A percentile compares a stretch with the other conserved stretches of the same genome.
Conservation (phyloP, 106 monocot species). For the Allium cepa region DNA sequence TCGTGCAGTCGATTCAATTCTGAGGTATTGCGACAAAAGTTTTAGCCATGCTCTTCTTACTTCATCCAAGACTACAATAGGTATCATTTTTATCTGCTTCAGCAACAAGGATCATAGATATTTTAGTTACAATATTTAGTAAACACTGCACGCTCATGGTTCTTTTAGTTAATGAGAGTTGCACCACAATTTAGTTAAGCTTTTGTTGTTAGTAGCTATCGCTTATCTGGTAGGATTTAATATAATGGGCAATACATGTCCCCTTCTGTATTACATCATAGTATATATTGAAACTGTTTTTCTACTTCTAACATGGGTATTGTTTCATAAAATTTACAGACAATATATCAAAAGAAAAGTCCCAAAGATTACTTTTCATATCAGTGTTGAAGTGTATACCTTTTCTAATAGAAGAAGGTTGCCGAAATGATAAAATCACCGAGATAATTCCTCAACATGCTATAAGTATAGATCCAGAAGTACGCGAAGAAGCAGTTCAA, state of each 20-base stretch:
- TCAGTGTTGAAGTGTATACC: constrained; percentile 98
- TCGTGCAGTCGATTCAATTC: constrained; percentile 82
- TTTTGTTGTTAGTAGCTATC: too few relatives aligned
- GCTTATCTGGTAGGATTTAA: too few relatives aligned
- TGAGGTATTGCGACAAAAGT: constrained; percentile 81
- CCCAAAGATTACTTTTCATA: constrained; percentile 79
- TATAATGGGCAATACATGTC: too few relatives aligned
- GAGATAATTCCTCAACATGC: constrained; percentile 98
- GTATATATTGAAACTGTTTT: too few relatives aligned
- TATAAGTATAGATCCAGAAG: constrained; percentile 98
- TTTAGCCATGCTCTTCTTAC: constrained; percentile 88
- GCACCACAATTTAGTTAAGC: too few relatives aligned
- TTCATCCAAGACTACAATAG: constrained; percentile 75
- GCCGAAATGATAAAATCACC: constrained; percentile 86
- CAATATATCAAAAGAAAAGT: constrained; percentile 73
- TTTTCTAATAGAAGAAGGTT: constrained; percentile 89
- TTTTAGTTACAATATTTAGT: background rate
- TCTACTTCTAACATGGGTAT: background rate
- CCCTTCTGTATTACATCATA: too few relatives aligned
- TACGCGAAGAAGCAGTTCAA: constrained; percentile 95
- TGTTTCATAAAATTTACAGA: constrained; percentile 38
- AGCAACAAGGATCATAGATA: background rate
- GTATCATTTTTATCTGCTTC: constrained; percentile 26
- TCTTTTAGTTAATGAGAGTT: background rate
- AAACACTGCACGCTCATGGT: background rate